phyloP scores from a whole-genome alignment of 768 basidiomycete genomes.

The Chalciporus piperatus region DNA sequence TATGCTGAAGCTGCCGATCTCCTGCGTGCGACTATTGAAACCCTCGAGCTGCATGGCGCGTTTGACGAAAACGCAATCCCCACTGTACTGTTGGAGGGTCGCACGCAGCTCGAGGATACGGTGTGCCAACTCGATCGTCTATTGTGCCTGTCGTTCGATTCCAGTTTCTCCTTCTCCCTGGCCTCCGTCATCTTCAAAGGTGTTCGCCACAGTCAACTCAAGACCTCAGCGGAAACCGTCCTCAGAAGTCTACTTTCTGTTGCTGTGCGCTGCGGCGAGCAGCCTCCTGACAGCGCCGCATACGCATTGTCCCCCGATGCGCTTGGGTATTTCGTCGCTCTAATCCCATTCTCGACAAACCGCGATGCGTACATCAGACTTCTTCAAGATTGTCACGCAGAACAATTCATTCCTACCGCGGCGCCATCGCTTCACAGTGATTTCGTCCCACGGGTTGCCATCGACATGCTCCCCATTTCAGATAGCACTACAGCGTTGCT shows the following conservation, averaged over 20 bases:
- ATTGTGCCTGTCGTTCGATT: constrained; percentile 73
- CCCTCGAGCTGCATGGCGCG: constrained; percentile 56
- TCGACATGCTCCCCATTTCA: constrained; percentile 56
- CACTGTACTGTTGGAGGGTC: constrained; percentile 58
- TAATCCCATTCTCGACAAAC: constrained; percentile 67
- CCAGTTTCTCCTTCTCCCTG: constrained; percentile 77
- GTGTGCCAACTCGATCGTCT: constrained; percentile 70
- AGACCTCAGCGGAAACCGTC: constrained; percentile 56
- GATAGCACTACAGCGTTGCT: constrained; percentile 69
- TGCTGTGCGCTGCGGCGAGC: constrained; percentile 46
- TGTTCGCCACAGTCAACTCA: constrained; percentile 64
- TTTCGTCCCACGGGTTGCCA: constrained; percentile 51
- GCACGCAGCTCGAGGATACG: constrained; percentile 63
- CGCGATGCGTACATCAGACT: constrained; percentile 55
- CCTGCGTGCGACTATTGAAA: constrained; percentile 61
- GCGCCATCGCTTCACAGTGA: constrained; percentile 40
- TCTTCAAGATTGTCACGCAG: constrained; percentile 60
- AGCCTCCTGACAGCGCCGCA: constrained; percentile 37
- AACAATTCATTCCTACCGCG: constrained; percentile 40
- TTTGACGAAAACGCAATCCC: constrained; percentile 56
- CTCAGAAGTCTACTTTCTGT: constrained; percentile 63
- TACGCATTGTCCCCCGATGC: constrained; percentile 55
- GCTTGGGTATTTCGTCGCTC: constrained; percentile 76
- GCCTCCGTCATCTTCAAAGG: constrained; percentile 87
- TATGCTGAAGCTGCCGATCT: constrained; percentile 69